Evolutionary conservation across 2,329 filamentous ascomycete genomes (phyloP).

Genomic region (Hypoxylon sp.): DNA sequence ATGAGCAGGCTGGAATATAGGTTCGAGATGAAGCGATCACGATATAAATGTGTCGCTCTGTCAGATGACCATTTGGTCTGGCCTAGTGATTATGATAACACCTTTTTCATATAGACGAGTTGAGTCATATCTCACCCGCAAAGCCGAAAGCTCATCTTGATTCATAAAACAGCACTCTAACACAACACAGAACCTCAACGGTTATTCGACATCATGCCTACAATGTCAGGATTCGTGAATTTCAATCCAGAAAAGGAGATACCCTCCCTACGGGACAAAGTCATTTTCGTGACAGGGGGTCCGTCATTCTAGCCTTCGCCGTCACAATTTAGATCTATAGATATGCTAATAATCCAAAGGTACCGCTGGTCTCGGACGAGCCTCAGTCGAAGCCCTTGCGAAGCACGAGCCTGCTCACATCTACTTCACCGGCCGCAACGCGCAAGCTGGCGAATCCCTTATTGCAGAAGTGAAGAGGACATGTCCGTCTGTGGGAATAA

Average conservation of each 20-base stretch:
- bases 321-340: neutral
- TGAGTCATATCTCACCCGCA: neutral
- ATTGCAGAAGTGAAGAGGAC: conserved; percentile 53
- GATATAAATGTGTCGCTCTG: conserved; percentile 9
- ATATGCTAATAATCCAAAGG: conserved; percentile 30
- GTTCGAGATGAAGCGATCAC: neutral
- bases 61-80: neutral
- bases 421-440: conserved; percentile 65
- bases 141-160: neutral
- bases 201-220: conserved; percentile 22
- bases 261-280: conserved; percentile 55
- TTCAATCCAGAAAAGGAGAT: conserved; percentile 55
- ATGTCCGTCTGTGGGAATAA: conserved; percentile 34
- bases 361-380: conserved; percentile 59
- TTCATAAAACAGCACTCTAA: neutral
- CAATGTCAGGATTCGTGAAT: conserved; percentile 37
- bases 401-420: conserved; percentile 63
- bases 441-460: conserved; percentile 59
- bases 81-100: neutral
- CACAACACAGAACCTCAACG: neutral
- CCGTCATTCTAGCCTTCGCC: conserved; percentile 6
- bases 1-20: neutral
- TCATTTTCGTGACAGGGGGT: conserved; percentile 60
- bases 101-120: neutral
- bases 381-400: conserved; percentile 57